These are phyloP conservation scores for Coemansia sp. DNA, from an alignment of 192 early-diverging fungal genomes.

Conservation along the genomic window DNA sequence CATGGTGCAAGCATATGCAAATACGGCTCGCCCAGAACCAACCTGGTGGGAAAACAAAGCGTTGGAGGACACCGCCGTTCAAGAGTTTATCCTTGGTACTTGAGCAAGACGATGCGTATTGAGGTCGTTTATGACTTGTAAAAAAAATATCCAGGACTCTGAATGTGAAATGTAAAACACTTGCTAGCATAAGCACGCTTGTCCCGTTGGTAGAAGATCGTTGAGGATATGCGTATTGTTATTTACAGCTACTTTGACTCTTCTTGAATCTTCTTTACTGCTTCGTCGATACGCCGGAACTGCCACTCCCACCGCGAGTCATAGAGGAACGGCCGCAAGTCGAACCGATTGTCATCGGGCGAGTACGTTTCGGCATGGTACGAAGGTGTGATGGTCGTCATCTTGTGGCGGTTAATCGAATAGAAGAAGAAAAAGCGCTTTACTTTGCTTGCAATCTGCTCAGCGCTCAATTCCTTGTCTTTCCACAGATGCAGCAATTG, in stretches of 20 bases:
- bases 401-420: conserved; percentile 98
- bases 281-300: conserved; percentile 80
- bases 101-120: no score
- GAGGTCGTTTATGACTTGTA: no score
- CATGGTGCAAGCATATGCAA: no score
- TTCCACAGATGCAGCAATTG: conserved; percentile 83
- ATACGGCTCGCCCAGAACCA: no score
- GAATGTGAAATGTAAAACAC: no score
- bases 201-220: no score
- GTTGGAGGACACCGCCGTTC: no score
- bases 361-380: conserved; percentile 95
- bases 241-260: background rate
- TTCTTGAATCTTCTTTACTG: conserved; percentile 32
- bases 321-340: conserved; percentile 95
- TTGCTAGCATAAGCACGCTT: no score
- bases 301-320: conserved; percentile 92
- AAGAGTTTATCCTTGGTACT: no score
- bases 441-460: conserved; percentile 85
- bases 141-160: no score
- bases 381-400: conserved; percentile 93
- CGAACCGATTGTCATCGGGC: conserved; percentile 98
- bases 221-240: no score
- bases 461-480: conserved; percentile 15
- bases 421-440: conserved; percentile 97
- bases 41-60: no score